Base-by-base conservation (phyloP, 345 rosid species). In the Viola odorata region DNA sequence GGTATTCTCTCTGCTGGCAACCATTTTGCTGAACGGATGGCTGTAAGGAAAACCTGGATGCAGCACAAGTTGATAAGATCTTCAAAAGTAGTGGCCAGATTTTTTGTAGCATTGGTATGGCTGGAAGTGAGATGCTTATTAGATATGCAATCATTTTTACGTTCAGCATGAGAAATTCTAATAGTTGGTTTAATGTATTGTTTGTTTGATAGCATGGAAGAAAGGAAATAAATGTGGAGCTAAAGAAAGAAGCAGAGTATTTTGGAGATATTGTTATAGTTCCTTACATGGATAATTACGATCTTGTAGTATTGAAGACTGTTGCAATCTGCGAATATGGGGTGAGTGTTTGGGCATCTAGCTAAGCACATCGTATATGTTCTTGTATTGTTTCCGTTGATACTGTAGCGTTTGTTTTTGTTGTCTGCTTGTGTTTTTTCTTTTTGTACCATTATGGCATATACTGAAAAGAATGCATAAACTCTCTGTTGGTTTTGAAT, bases 301-400 rank as follows among this genome's bases (percentile, higher is more conserved):
- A 92, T 64, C 96, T 92, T 41, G 96, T 89, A 32, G 98, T 89
- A 10, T 76, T 92, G 66, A 92, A 91, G 77, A 91, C 98, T 42
- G 84, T 89, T 71, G 96, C 98, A 54, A 91, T 91, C 61, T 91
- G 96, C 44, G 98, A 92, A 85, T 81, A 85, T 72, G 96, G 96
- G 88, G 96, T 92, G 75, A 77, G 91, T 74, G 48, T 51, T 71
- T 23, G 32, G 32, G 32, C 1, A 23, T 23, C 32, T 23, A 23
- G 32, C 32, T 23, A 23, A 23, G 32, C 32, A 23, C 32, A 23
- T 23, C 32, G 32, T 23, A 23, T 23, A 23, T 23, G 32, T 23
- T 2, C 32, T 23, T 23, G 2, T 23, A 23, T 23, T 23, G 32
- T 23, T 23, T 23, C 32, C 32, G 2, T 23, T 23, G 32, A 23